Percentiles rank a stretch among this genome's conserved stretches.
phyloP scores from a whole-genome alignment of 495 filamentous ascomycete species.

The Cudoniella acicularis region DNA sequence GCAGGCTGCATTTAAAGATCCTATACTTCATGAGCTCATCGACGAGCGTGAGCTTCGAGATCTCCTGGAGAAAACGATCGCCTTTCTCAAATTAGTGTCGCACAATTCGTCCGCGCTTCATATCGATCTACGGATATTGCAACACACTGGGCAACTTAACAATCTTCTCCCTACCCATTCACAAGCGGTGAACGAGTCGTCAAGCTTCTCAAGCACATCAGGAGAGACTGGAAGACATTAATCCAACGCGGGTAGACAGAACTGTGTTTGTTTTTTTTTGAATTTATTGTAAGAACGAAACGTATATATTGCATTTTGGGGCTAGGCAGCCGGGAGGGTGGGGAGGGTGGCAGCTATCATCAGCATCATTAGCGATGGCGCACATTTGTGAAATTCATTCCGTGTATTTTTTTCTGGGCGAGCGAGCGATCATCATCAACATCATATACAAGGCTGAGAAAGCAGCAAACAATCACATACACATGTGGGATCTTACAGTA shows the following conservation, averaged over 20 bases:
- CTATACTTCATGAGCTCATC: slow-evolving; percentile 54
- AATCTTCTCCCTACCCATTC: slow-evolving; percentile 22
- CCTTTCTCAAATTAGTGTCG: slow-evolving; percentile 58
- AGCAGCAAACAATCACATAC: slow-evolving; percentile 3
- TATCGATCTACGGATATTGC: slow-evolving; percentile 65
- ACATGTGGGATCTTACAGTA: slow-evolving; percentile 2
- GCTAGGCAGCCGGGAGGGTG: neutral
- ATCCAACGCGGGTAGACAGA: neutral
- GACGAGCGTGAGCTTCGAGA: slow-evolving; percentile 42
- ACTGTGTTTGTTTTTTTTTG: slow-evolving; percentile 2
- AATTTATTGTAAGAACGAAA: slow-evolving; percentile 13
- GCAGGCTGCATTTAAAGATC: slow-evolving; percentile 68
- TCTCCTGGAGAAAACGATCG: slow-evolving; percentile 63
- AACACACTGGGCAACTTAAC: slow-evolving; percentile 37
- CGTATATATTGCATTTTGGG: slow-evolving; percentile 21
- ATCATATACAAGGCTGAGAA: neutral
- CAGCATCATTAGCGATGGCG: slow-evolving; percentile 25
- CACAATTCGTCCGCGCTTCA: slow-evolving; percentile 64
- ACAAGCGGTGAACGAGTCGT: slow-evolving; percentile 18
- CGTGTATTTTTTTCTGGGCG: neutral
- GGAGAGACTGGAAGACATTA: slow-evolving; percentile 5
- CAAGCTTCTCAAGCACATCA: slow-evolving; percentile 43
- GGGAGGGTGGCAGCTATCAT: slow-evolving; percentile 15
- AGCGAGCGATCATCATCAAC: neutral
- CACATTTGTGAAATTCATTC: slow-evolving; percentile 1